Evolutionary conservation across 192 early-diverging fungal species (phyloP), one percentile per base, ranked within the genome.

Genomic region (Backusella psychrophila): DNA sequence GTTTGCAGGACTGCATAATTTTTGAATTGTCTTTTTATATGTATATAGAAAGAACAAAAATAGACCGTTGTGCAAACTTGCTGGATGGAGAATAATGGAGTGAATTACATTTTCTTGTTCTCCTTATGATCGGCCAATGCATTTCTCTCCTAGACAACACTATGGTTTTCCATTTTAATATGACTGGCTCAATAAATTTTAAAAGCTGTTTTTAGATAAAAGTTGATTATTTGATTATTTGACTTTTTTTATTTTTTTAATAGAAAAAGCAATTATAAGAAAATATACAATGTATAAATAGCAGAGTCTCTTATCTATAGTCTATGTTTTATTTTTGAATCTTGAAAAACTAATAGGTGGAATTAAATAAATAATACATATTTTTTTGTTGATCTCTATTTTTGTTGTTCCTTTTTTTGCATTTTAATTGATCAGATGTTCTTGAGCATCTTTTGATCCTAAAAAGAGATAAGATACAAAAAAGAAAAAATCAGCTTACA

Each of bases 401-500:
- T 2, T 63, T 29, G 23, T 63, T 63, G 9, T 59, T 59, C 2
- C 23, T 59, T 26, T 26, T 59, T 26, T 26, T 26, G 21, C 26
- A 63, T 26, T 23, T 63, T 63, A 63, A 63, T 63, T 11, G 23
- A 63, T 23, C 68, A 76, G 35, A 36, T 72, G 71, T 15, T 71
- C 33, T 72, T 71, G 46, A 42, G 76, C 76, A 21, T 77, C 56
- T 59, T 71, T 69, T 63, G 76, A 77, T 29, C 76, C 76, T 77
- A 77, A 36, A 14, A 7, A 15, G 34, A 4, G 56, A 63, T 35
- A 71, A 42, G 38, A 42, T 17, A 15, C 3, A 36, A 42, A 39
- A 23, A 19, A 36, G 41, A 68, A 21, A 23, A 69, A 33, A 29
- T 69, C 36, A 68, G n/a, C 9, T 69, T 69, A 69, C 36, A 69